Base-by-base conservation (phyloP, 768 basidiomycete genomes). In the Lactarius indigo region DNA sequence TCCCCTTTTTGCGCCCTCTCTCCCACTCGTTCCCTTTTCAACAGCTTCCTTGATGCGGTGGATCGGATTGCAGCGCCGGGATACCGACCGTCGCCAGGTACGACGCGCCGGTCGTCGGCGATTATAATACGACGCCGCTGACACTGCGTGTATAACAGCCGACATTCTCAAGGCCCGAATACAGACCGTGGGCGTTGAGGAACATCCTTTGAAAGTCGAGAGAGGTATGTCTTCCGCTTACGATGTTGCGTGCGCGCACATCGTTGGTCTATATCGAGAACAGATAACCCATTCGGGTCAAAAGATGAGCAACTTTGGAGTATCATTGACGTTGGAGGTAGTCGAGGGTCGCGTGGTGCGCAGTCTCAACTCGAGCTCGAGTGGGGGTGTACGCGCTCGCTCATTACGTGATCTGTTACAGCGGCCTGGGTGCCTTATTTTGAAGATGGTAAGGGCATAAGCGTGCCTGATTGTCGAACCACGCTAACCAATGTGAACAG, bases 381-480 rank as follows among this genome's bases (percentile, higher is more conserved):
- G 54, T 39, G 15, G 37, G 31, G 33, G 33, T 28, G 13, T 20
- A 31, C 55, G 28, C 20, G 41, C 56, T 31, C 10, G 59, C 31
- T 69, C 33, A 61, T 39, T 31, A n/a, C 15, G 28, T 66, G 23
- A 39, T 52, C 33, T 37, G 10, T 41, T 31, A 31, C 61, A 87
- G 87, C 83, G 63, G 82, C 83, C 5, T 89, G 88, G 88, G 84
- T 84, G 1, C 86, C 87, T 31, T 90, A 84, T 73, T 88, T 90
- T 65, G 87, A 89, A 63, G 83, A 88, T 72, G 84, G 86, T 87
- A 59, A 57, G 78, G 69, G 31, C 5, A 18, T 5, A 23, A 28
- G 33, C n/a, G n/a, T n/a, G 26, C 20, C 31, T 18, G 50, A 20
- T 37, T n/a, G 33, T 58, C 55, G 5, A 44, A 31, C 41, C 47